Conservation (phyloP, 306 rosid genomes). For the Betula pendula region DNA sequence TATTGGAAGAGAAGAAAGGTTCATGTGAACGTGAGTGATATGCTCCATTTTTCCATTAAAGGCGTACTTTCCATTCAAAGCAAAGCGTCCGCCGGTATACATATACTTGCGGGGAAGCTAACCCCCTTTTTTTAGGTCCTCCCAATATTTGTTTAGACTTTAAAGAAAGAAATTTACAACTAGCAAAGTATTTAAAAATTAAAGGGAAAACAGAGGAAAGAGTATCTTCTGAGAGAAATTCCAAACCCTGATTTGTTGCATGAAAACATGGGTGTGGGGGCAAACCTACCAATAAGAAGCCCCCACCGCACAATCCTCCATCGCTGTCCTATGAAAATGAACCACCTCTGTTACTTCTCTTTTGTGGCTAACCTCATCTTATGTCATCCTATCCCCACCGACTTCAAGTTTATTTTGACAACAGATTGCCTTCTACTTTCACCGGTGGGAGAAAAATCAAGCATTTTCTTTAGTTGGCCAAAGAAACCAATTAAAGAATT, state of each 20-base stretch:
- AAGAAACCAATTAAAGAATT: no score
- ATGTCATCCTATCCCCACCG: conserved; percentile 34
- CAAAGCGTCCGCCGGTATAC: conserved; percentile 41
- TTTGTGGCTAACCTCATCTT: conserved; percentile 28
- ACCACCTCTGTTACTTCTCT: no score
- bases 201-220: background rate
- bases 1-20: conserved; percentile 47
- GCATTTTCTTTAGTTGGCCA: no score
- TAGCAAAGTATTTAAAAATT: no score
- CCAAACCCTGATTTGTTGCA: conserved; percentile 62
- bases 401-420: background rate
- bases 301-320: conserved; percentile 35
- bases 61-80: conserved; percentile 50
- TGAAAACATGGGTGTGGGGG: conserved; percentile 51
- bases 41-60: background rate
- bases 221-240: conserved; percentile 38
- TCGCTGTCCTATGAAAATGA: conserved; percentile 23
- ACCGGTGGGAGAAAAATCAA: no score
- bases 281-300: conserved; percentile 51
- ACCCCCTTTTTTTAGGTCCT: conserved; percentile 34
- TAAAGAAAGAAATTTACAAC: no score
- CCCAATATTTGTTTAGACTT: no score
- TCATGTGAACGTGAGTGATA: conserved; percentile 22
- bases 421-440: background rate
- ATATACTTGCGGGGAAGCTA: conserved; percentile 54